A percentile compares a stretch with the other conserved stretches of the same genome.
Evolutionary conservation across 1,284 basidiomycete species (phyloP).

Genomic region (Trichosporon sp.): DNA sequence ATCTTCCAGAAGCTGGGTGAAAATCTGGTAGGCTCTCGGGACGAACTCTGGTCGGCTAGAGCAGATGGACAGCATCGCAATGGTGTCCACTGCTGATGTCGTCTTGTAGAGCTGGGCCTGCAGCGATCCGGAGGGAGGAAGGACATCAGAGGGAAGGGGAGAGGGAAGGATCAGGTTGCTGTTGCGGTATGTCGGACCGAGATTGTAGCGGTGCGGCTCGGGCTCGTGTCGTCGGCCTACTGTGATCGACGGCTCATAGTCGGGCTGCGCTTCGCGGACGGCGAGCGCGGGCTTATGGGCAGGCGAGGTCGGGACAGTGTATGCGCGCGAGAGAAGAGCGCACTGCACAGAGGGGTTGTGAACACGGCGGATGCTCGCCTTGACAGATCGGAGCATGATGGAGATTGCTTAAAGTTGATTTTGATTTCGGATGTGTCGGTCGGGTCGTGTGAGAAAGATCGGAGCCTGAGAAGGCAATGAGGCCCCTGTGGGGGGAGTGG

Average conservation of each 20-base stretch:
- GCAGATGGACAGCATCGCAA: constrained; percentile 45
- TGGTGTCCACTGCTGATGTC: constrained; percentile 37
- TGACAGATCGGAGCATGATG: constrained; percentile 21
- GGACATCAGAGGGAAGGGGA: constrained; percentile 29
- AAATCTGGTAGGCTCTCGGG: constrained; percentile 44
- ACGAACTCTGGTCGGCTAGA: constrained; percentile 39
- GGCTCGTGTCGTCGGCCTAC: constrained; percentile 7
- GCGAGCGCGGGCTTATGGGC: constrained; percentile 5
- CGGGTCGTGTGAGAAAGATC: not conserved
- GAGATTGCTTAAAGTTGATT: not conserved
- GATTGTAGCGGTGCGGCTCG: constrained; percentile 15
- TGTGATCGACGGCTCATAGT: constrained; percentile 8
- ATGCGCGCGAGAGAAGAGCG: constrained; percentile 1
- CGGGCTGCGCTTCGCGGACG: constrained; percentile 1
- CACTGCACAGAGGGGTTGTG: not conserved
- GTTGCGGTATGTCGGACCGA: not conserved
- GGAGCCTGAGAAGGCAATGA: not conserved
- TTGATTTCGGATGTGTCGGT: not conserved
- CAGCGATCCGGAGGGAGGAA: constrained; percentile 11
- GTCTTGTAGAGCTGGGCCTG: constrained; percentile 37
- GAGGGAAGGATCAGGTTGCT: constrained; percentile 20
- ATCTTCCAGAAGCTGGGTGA: constrained; percentile 36
- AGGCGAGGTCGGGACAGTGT: constrained; percentile 10
- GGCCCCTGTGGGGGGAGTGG: not conserved
- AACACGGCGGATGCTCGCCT: constrained; percentile 5